phyloP scores from a whole-genome alignment of 2,329 filamentous ascomycete species.

The Fusarium nodosum region DNA sequence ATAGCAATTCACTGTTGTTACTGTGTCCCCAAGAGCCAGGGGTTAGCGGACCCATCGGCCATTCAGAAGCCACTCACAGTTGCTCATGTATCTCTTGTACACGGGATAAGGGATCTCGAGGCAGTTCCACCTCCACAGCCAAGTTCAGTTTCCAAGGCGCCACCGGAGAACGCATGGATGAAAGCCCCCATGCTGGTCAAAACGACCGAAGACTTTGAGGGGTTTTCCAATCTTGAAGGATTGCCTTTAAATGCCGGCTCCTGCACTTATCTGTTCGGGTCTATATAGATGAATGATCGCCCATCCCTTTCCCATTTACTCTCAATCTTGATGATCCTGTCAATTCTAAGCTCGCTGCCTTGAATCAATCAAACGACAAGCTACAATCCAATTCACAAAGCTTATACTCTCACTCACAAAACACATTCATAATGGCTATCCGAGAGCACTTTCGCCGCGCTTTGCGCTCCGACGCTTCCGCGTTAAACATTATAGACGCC shows the following conservation, averaged over 20 bases:
- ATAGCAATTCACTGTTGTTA: constrained; percentile 16
- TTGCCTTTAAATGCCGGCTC: constrained; percentile 41
- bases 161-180: constrained; percentile 41
- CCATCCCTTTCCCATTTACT: constrained; percentile 16
- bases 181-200: constrained; percentile 40
- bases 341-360: constrained; percentile 22
- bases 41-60: constrained; percentile 23
- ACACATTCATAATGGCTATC: constrained; percentile 56
- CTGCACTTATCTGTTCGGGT: constrained; percentile 32
- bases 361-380: constrained; percentile 13
- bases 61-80: constrained; percentile 14
- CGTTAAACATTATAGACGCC: constrained; percentile 53
- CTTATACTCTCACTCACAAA: constrained; percentile 6
- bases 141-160: constrained; percentile 45
- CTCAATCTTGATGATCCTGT: constrained; percentile 21
- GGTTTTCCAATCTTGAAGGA: constrained; percentile 47
- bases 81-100: constrained; percentile 37
- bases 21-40: constrained; percentile 14
- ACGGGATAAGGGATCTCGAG: constrained; percentile 25
- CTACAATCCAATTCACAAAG: constrained; percentile 13
- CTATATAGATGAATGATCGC: constrained; percentile 32
- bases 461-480: constrained; percentile 54
- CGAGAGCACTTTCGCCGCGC: constrained; percentile 59
- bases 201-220: constrained; percentile 48
- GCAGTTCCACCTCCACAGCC: constrained; percentile 42